These are phyloP conservation scores for Debaryomyces psychrophilus DNA, from an alignment of 1,139 yeast genomes.

Conservation along the genomic window DNA sequence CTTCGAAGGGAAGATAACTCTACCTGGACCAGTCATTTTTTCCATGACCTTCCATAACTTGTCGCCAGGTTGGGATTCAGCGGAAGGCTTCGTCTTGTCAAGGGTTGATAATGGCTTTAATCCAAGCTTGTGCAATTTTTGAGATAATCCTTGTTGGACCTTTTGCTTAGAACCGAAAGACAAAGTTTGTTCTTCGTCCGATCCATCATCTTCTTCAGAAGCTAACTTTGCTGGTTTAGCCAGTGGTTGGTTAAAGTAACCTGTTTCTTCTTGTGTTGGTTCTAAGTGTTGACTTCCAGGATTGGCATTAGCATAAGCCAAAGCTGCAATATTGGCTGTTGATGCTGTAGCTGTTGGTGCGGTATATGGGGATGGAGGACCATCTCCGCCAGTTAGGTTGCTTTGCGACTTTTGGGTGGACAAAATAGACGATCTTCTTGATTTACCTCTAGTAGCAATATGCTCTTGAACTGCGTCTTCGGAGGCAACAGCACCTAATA, in stretches of 20 bases:
- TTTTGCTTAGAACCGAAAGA: conserved; percentile 62
- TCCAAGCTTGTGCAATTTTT: conserved; percentile 39
- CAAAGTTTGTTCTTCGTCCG: conserved; percentile 51
- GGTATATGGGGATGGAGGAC: conserved; percentile 67
- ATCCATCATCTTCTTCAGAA: conserved; percentile 35
- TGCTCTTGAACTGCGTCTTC: conserved; percentile 54
- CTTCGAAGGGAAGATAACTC: conserved; percentile 69
- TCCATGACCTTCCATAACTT: conserved; percentile 86
- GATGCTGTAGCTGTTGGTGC: conserved; percentile 72
- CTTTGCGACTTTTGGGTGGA: conserved; percentile 37
- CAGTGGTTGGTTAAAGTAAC: conserved; percentile 47
- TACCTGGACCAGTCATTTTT: conserved; percentile 80
- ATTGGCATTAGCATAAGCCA: conserved; percentile 47
- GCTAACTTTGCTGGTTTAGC: conserved; percentile 16
- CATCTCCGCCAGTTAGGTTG: conserved; percentile 17
- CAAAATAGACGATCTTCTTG: conserved; percentile 44
- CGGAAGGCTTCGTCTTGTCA: conserved; percentile 19
- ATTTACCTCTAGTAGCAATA: conserved; percentile 35
- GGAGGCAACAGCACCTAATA: conserved; percentile 93
- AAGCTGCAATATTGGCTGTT: conserved; percentile 56
- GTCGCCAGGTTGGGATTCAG: conserved; percentile 44
- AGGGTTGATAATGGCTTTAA: conserved; percentile 43
- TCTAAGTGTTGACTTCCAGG: conserved; percentile 52
- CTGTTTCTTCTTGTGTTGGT: conserved; percentile 52
- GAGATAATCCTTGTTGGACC: conserved; percentile 52